A percentile compares a stretch with the other conserved stretches of the same genome.
Evolutionary conservation across 108 stramenopile species (phyloP).

Genomic region (Bacterosira constricta): DNA sequence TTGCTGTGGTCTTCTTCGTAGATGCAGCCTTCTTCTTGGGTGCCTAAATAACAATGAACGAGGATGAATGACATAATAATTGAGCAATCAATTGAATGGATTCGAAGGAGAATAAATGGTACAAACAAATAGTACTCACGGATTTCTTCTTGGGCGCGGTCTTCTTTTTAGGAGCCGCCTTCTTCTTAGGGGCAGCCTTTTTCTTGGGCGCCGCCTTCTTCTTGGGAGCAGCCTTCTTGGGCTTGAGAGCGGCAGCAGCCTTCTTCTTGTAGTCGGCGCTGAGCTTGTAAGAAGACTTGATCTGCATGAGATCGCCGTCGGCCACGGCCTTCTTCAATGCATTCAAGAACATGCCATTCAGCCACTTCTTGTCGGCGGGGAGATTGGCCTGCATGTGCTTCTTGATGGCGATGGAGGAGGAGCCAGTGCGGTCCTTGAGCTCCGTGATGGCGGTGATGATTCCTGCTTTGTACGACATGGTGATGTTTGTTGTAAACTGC

Average conservation of each 20-base stretch:
- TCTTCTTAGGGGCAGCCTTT: conserved; percentile 50
- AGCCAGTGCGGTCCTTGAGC: conserved; percentile 7
- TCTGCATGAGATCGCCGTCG: conserved; percentile 45
- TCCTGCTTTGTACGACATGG: conserved; percentile 10
- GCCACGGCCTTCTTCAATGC: conserved; percentile 46
- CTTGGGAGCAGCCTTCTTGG: conserved; percentile 10
- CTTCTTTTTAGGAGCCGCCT: conserved; percentile 31
- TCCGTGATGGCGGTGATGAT: neutral
- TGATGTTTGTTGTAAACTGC: neutral
- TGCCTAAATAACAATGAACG: neutral
- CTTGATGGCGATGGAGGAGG: conserved; percentile 1
- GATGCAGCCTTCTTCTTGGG: conserved; percentile 40
- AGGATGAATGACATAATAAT: neutral
- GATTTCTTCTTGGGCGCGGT: conserved; percentile 52
- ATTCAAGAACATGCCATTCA: conserved; percentile 54
- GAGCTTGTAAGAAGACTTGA: conserved; percentile 55
- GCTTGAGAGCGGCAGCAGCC: conserved; percentile 16
- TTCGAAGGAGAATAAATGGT: neutral
- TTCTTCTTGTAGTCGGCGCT: conserved; percentile 59
- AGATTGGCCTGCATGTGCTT: conserved; percentile 4
- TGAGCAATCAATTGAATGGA: neutral
- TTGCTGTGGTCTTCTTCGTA: conserved; percentile 28
- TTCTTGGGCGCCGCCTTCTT: conserved; percentile 29
- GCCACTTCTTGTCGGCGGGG: conserved; percentile 2
- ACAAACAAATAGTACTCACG: too few relatives aligned